Percentiles rank a stretch among this genome's conserved stretches.
phyloP scores from a whole-genome alignment of 352 stramenopile genomes.

The Phytophthora capsici region DNA sequence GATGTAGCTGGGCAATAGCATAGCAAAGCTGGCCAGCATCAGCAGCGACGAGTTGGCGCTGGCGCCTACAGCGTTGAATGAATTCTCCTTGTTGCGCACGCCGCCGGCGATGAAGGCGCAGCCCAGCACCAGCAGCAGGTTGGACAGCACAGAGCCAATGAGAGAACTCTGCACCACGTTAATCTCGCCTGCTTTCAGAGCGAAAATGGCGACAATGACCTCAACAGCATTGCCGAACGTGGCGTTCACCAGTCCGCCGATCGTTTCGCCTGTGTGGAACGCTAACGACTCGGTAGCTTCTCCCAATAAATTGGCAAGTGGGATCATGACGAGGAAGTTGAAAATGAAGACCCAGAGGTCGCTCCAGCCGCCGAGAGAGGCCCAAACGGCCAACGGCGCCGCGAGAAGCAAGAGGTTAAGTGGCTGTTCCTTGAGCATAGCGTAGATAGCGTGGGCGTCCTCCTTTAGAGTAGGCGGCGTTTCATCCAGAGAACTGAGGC shows the following conservation, averaged over 20 bases:
- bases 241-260: constrained; percentile 97
- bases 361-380: constrained; percentile 65
- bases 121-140: constrained; percentile 97
- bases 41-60: constrained; percentile 95
- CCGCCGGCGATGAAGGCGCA: constrained; percentile 95
- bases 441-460: constrained; percentile 52
- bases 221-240: constrained; percentile 98
- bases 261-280: constrained; percentile 96
- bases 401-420: constrained; percentile 78
- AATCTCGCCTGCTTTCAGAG: constrained; percentile 94
- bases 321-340: constrained; percentile 98
- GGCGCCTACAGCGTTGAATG: constrained; percentile 93
- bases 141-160: constrained; percentile 98
- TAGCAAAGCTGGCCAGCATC: constrained; percentile 92
- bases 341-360: constrained; percentile 92
- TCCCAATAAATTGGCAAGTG: constrained; percentile 95
- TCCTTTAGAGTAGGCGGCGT: constrained; percentile 30
- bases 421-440: constrained; percentile 54
- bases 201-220: constrained; percentile 96
- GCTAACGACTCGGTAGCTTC: constrained; percentile 98
- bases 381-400: constrained; percentile 68
- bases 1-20: constrained; percentile 94
- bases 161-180: constrained; percentile 97
- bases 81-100: constrained; percentile 78
- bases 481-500: constrained; percentile 9